These are phyloP conservation scores for Sporothrix schenckii DNA, from an alignment of 2,329 filamentous ascomycete genomes.

Conservation along the genomic window DNA sequence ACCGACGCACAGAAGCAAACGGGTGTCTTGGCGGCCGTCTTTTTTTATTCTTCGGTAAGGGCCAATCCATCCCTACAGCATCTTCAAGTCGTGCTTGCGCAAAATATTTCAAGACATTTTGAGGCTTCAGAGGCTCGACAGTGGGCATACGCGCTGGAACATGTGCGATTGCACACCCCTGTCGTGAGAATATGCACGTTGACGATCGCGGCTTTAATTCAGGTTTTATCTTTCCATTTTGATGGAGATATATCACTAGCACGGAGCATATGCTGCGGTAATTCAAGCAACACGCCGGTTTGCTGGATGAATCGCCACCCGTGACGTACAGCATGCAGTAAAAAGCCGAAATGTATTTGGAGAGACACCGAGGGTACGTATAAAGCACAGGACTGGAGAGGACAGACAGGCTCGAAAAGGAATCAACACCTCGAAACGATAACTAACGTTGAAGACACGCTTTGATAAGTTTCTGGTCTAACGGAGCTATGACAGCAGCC, in stretches of 20 bases:
- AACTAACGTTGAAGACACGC: too few relatives aligned
- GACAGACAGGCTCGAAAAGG: too few relatives aligned
- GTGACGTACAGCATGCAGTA: conserved; percentile 11
- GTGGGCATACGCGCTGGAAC: background rate
- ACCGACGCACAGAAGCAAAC: background rate
- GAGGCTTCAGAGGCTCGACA: background rate
- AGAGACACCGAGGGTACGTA: too few relatives aligned
- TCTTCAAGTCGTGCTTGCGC: background rate
- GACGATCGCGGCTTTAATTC: conserved; percentile 13
- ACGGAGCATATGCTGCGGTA: background rate
- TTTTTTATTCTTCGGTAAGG: background rate
- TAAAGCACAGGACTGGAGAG: too few relatives aligned
- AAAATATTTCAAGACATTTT: background rate
- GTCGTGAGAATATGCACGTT: conserved; percentile 23
- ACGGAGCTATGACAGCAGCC: too few relatives aligned
- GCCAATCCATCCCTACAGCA: background rate
- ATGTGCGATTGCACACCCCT: background rate
- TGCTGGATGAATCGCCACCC: background rate
- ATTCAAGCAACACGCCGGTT: background rate
- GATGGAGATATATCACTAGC: background rate
- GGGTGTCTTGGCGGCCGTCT: background rate
- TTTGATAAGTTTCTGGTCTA: too few relatives aligned
- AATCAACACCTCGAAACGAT: too few relatives aligned
- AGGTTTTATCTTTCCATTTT: conserved; percentile 20
- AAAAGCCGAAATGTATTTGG: background rate